phyloP scores from a whole-genome alignment of 2,329 filamentous ascomycete genomes.

The Penicillium olsonii region DNA sequence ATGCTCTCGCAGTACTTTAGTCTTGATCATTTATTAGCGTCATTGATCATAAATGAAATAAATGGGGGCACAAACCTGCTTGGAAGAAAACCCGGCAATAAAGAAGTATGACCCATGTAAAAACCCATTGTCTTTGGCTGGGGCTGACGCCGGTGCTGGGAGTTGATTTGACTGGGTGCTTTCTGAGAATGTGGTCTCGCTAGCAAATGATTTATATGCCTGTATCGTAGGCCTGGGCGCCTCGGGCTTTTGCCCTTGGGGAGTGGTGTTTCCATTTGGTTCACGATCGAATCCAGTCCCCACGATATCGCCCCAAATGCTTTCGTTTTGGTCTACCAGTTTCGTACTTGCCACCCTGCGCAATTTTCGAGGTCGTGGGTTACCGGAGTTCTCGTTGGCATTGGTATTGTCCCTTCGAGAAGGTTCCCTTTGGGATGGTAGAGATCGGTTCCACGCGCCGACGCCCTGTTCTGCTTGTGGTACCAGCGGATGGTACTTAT shows the following conservation, averaged over 20 bases:
- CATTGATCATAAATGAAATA: background rate
- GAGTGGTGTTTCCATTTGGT: slow-evolving; percentile 27
- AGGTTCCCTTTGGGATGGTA: slow-evolving; percentile 18
- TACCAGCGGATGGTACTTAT: slow-evolving; percentile 75
- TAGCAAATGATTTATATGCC: slow-evolving; percentile 40
- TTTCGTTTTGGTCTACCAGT: slow-evolving; percentile 74
- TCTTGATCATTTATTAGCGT: slow-evolving; percentile 27
- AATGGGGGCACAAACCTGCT: slow-evolving; percentile 45
- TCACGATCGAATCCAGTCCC: slow-evolving; percentile 44
- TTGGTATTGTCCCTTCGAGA: slow-evolving; percentile 30
- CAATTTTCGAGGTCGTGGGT: slow-evolving; percentile 74
- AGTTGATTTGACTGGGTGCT: slow-evolving; percentile 19
- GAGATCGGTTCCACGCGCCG: slow-evolving; percentile 70
- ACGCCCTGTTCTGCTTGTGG: slow-evolving; percentile 70
- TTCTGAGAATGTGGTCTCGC: slow-evolving; percentile 37
- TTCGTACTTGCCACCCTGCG: slow-evolving; percentile 85
- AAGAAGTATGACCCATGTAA: slow-evolving; percentile 58
- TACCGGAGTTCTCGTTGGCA: slow-evolving; percentile 48
- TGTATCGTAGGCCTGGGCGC: slow-evolving; percentile 29
- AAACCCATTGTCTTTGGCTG: slow-evolving; percentile 51
- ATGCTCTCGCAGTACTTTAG: slow-evolving; percentile 41
- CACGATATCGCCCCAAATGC: slow-evolving; percentile 89
- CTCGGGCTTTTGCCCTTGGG: slow-evolving; percentile 18
- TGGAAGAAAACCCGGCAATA: slow-evolving; percentile 60
- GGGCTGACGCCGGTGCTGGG: slow-evolving; percentile 15